Evolutionary conservation across 2,329 filamentous ascomycete species (phyloP).

Genomic region (Fusarium protoensiforme): DNA sequence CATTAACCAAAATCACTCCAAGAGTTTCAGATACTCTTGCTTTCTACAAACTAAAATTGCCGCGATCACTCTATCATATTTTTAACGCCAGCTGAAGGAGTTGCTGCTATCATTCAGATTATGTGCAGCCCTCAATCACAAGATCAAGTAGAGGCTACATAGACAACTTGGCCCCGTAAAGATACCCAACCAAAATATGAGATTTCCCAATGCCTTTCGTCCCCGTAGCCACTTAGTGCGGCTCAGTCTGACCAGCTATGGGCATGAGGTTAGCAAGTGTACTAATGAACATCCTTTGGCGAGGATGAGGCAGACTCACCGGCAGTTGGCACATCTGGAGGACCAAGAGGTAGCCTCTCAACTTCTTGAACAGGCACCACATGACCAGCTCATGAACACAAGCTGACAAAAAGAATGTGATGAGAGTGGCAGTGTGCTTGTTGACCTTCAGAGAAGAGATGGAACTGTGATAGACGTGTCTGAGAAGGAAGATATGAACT

Average conservation of each 20-base stretch:
- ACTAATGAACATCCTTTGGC: background rate
- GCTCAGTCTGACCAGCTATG: conserved; percentile 71
- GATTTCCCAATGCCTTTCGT: conserved; percentile 73
- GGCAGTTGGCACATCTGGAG: conserved; percentile 81
- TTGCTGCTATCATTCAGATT: background rate
- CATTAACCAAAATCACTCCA: too few species aligned
- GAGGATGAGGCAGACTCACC: conserved; percentile 46
- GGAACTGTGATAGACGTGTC: conserved; percentile 82
- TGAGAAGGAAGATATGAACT: conserved; percentile 80
- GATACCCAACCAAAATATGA: conserved; percentile 83
- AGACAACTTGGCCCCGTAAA: conserved; percentile 78
- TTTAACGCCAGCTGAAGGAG: background rate
- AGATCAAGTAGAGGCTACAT: conserved; percentile 69
- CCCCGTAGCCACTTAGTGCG: conserved; percentile 74
- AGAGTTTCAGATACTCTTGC: background rate
- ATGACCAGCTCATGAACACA: conserved; percentile 81
- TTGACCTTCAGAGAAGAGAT: conserved; percentile 79
- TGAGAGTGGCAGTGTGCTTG: conserved; percentile 77
- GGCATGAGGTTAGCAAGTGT: background rate
- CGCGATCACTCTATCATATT: background rate
- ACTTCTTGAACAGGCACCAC: conserved; percentile 83
- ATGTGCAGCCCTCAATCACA: conserved; percentile 49
- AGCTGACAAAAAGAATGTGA: conserved; percentile 79
- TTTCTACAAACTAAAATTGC: background rate
- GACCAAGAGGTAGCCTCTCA: conserved; percentile 78